These are phyloP conservation scores for Blastobotrys ciferrii DNA, from an alignment of 1,139 yeast species.

Conservation along the genomic window DNA sequence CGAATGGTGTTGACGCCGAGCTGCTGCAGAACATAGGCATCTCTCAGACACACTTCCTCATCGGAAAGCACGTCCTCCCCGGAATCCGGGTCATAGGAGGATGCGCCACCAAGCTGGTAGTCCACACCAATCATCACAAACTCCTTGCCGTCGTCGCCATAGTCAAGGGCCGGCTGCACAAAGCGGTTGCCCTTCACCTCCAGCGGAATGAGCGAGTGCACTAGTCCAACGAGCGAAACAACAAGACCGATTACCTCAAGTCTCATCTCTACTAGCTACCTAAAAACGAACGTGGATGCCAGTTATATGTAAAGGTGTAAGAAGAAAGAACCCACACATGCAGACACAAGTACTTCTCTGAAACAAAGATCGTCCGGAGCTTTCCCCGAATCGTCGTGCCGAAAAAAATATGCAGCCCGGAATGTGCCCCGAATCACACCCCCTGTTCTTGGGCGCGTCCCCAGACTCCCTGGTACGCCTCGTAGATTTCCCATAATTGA, in stretches of 20 bases:
- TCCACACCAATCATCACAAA: constrained; percentile 63
- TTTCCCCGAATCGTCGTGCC: neutral
- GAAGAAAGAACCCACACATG: neutral
- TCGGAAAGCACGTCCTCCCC: constrained; percentile 73
- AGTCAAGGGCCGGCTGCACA: constrained; percentile 63
- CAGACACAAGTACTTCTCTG: neutral
- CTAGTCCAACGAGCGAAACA: constrained; percentile 12
- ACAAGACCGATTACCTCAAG: neutral
- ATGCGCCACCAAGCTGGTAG: constrained; percentile 73
- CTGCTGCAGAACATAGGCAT: constrained; percentile 71
- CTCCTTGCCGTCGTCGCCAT: constrained; percentile 24
- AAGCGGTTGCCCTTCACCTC: constrained; percentile 65
- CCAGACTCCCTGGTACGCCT: no score
- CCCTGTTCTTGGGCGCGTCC: no score
- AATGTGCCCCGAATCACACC: neutral
- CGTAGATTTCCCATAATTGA: no score
- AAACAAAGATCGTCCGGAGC: neutral
- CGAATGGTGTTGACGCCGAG: constrained; percentile 63
- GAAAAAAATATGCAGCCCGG: neutral
- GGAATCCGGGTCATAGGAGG: constrained; percentile 47
- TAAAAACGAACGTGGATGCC: neutral
- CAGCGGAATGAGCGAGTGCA: constrained; percentile 43
- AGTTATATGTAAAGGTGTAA: neutral
- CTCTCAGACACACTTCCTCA: constrained; percentile 70
- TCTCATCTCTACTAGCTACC: neutral